A percentile compares a stretch with the other conserved stretches of the same genome.
Conservation (phyloP, 331 rosid genomes). For the Pyrus hybrid region DNA sequence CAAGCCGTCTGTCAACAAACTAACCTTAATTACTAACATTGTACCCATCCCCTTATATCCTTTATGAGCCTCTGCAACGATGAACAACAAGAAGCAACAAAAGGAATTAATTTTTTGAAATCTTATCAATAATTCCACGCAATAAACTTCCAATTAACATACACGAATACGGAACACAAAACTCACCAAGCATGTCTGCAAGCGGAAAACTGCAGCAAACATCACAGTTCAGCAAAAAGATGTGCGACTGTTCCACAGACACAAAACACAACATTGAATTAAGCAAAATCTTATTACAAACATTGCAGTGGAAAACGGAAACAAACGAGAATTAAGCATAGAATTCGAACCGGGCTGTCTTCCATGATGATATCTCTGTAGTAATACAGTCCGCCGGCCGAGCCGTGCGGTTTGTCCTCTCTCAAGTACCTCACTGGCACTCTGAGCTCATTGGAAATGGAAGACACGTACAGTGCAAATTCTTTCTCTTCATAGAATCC, state of each 20-base stretch:
- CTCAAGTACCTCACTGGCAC: slow-evolving; percentile 96
- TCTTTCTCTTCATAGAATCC: slow-evolving; percentile 97
- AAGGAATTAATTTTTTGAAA: neutral
- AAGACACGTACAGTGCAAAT: slow-evolving; percentile 82
- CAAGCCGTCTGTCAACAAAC: slow-evolving; percentile 16
- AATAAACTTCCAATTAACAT: neutral
- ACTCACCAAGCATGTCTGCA: slow-evolving; percentile 82
- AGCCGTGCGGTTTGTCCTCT: slow-evolving; percentile 96
- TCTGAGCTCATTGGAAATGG: slow-evolving; percentile 85
- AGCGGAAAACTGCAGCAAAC: slow-evolving; percentile 97
- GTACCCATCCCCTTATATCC: slow-evolving; percentile 86
- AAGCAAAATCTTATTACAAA: neutral
- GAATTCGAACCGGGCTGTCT: slow-evolving; percentile 66
- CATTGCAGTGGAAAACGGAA: neutral
- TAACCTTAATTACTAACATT: slow-evolving; percentile 84
- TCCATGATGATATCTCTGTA: slow-evolving; percentile 84
- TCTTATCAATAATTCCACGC: neutral
- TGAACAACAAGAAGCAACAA: slow-evolving; percentile 2
- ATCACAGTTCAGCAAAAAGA: slow-evolving; percentile 84
- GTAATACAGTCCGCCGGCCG: slow-evolving; percentile 84
- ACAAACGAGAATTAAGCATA: neutral
- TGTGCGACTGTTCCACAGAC: slow-evolving; percentile 62
- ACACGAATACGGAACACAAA: neutral
- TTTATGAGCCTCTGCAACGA: slow-evolving; percentile 64
- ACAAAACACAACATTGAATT: neutral